Conservation (phyloP, 148 eudicot genomes). For the Camellia granthamiana region DNA sequence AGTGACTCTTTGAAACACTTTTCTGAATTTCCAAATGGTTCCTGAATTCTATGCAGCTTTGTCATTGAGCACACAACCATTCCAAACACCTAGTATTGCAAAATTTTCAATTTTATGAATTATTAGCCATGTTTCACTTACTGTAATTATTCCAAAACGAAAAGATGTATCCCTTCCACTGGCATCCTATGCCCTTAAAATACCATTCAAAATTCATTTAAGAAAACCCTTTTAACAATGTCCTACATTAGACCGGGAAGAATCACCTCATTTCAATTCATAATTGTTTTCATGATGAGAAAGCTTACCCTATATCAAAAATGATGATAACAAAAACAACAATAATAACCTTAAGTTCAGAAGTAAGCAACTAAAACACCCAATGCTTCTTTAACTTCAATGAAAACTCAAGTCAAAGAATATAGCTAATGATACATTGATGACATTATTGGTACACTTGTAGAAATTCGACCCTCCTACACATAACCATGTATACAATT, state of each 20-base stretch:
- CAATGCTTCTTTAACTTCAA: too few relatives aligned
- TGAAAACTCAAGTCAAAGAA: too few relatives aligned
- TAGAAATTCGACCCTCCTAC: too few relatives aligned
- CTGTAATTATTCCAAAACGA: background rate
- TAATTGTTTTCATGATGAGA: too few relatives aligned
- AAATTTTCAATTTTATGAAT: background rate
- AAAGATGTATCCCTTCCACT: conserved; percentile 2
- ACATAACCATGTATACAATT: too few relatives aligned
- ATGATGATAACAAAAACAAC: too few relatives aligned
- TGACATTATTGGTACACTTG: too few relatives aligned
- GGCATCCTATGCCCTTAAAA: background rate
- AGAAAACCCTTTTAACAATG: too few relatives aligned
- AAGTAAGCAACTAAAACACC: too few relatives aligned
- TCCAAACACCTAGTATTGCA: background rate
- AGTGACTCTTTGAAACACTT: conserved; percentile 3
- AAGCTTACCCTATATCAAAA: too few relatives aligned
- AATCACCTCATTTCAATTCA: background rate
- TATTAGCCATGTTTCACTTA: background rate
- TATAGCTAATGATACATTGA: too few relatives aligned
- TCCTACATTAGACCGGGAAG: background rate
- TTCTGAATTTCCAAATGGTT: background rate
- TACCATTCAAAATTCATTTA: background rate
- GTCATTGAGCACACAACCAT: background rate
- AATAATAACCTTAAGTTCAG: too few relatives aligned
- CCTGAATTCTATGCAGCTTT: background rate